Conservation (phyloP, 352 stramenopile species). For the Globisporangium cylindrosporum region DNA sequence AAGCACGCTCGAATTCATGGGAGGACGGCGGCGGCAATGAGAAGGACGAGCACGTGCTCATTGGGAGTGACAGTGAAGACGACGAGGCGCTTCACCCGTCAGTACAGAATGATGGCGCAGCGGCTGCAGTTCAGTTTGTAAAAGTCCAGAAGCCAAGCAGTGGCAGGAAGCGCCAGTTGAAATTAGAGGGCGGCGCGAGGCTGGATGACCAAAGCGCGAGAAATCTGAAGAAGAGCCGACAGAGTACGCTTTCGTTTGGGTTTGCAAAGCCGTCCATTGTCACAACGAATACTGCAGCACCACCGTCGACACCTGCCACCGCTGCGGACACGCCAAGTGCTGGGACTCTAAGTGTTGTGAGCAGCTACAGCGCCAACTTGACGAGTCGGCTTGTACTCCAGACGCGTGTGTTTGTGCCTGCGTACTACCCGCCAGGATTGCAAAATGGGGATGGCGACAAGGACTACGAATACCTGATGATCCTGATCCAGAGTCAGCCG, state of each 20-base stretch:
- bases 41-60: slow-evolving; percentile 29
- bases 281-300: neutral
- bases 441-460: slow-evolving; percentile 20
- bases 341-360: neutral
- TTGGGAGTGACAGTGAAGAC: slow-evolving; percentile 35
- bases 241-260: slow-evolving; percentile 34
- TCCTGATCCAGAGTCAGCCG: slow-evolving; percentile 48
- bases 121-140: neutral
- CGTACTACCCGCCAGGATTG: slow-evolving; percentile 24
- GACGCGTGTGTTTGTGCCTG: slow-evolving; percentile 34
- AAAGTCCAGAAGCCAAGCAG: slow-evolving; percentile 3
- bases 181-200: neutral
- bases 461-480: slow-evolving; percentile 59
- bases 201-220: neutral
- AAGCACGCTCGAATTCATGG: slow-evolving; percentile 24
- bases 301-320: neutral
- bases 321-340: neutral
- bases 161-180: slow-evolving; percentile 12
- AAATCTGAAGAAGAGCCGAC: slow-evolving; percentile 25
- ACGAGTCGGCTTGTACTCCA: slow-evolving; percentile 23
- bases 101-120: neutral
- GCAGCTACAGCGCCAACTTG: neutral
- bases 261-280: slow-evolving; percentile 14
- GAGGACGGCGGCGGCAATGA: slow-evolving; percentile 28
- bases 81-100: slow-evolving; percentile 13